Evolutionary conservation across 305 asterid species (phyloP).

Genomic region (Fraxinus dipetala): DNA sequence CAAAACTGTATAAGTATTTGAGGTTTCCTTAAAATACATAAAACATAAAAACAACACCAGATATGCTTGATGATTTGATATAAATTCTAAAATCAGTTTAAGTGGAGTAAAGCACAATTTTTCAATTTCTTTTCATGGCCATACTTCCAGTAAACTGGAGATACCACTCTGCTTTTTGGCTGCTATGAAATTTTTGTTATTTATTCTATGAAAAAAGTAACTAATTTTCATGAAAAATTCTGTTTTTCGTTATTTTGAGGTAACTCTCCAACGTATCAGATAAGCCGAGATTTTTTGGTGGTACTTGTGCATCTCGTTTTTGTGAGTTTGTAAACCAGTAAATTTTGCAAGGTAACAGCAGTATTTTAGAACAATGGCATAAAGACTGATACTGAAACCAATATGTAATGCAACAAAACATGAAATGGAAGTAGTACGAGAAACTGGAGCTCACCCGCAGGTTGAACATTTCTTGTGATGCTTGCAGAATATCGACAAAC

Average conservation of each 20-base stretch:
- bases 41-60: neutral
- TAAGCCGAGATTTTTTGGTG: neutral
- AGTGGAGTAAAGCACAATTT: neutral
- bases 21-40: neutral
- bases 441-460: constrained; percentile 65
- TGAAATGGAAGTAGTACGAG: neutral
- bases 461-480: constrained; percentile 89
- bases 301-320: neutral
- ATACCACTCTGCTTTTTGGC: neutral
- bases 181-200: neutral
- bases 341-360: neutral
- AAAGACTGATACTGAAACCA: neutral
- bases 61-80: neutral
- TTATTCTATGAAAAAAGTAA: neutral
- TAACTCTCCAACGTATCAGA: neutral
- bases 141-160: neutral
- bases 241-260: neutral
- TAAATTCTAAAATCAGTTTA: neutral
- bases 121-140: neutral
- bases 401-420: neutral
- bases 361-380: neutral
- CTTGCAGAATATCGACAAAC: constrained; percentile 88
- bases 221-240: neutral
- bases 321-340: neutral
- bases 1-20: neutral